phyloP scores from a whole-genome alignment of 106 monocot genomes.

The Dioscorea alata region DNA sequence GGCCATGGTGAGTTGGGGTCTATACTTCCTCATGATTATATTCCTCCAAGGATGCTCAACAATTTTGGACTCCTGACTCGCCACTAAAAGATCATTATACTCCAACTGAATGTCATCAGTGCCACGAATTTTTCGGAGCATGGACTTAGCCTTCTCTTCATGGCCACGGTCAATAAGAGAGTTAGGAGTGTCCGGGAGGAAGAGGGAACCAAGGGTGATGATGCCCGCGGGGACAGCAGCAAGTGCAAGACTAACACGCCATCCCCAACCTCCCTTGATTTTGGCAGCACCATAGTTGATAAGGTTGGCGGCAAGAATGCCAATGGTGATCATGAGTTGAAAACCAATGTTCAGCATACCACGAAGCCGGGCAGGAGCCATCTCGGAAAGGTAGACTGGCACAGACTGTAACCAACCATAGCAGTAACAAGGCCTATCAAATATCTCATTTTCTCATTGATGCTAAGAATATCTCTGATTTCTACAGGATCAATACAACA shows the following conservation, averaged over 20 bases:
- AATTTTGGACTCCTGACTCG: conserved; percentile 19
- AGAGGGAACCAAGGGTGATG: conserved; percentile 24
- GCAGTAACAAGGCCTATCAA: too few relatives aligned
- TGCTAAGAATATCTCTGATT: too few relatives aligned
- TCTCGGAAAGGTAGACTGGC: conserved; percentile 27
- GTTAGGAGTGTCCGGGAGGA: conserved; percentile 51
- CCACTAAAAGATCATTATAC: conserved; percentile 24
- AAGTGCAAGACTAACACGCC: conserved; percentile 28
- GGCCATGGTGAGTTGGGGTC: conserved; percentile 36
- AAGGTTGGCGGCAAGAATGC: conserved; percentile 25
- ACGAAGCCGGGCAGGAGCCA: conserved; percentile 22
- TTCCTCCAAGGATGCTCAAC: conserved; percentile 29
- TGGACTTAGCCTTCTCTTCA: conserved; percentile 12
- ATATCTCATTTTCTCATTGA: too few relatives aligned
- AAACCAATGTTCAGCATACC: conserved; percentile 30
- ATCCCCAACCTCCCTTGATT: conserved; percentile 23
- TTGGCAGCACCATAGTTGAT: conserved; percentile 35
- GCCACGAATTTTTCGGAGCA: conserved; percentile 32
- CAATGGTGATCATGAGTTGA: conserved; percentile 35
- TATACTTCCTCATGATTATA: conserved; percentile 27
- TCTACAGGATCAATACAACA: too few relatives aligned
- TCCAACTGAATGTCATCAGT: conserved; percentile 34
- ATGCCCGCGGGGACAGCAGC: conserved; percentile 24
- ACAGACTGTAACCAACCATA: conserved; percentile 16
- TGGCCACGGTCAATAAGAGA: conserved; percentile 45